Conservation (phyloP, 2,329 filamentous ascomycete genomes). For the Colletotrichum sp. region DNA sequence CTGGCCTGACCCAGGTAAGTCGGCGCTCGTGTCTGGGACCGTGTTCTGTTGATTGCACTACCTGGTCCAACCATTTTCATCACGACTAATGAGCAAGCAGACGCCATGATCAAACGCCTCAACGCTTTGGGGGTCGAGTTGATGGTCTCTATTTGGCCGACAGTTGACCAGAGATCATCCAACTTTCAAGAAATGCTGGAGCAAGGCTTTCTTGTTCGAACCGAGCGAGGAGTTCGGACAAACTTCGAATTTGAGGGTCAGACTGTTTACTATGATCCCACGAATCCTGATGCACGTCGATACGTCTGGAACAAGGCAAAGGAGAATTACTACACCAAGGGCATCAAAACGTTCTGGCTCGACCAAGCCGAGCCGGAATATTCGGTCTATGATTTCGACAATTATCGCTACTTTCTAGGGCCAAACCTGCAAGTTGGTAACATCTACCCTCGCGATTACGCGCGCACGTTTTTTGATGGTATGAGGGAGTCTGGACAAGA, state of each 20-base stretch:
- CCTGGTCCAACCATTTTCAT: not conserved
- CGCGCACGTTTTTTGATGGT: constrained; percentile 65
- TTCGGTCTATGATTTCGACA: constrained; percentile 68
- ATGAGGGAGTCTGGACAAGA: constrained; percentile 56
- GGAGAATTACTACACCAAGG: constrained; percentile 65
- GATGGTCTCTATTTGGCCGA: constrained; percentile 75
- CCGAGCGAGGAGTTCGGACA: constrained; percentile 62
- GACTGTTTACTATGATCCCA: constrained; percentile 67
- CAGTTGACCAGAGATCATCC: constrained; percentile 36
- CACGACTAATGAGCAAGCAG: not conserved
- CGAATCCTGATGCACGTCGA: constrained; percentile 61
- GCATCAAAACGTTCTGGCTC: constrained; percentile 70
- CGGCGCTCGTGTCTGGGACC: constrained; percentile 55
- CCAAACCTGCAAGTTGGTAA: constrained; percentile 55
- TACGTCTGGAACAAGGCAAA: constrained; percentile 66
- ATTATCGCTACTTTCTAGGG: constrained; percentile 61
- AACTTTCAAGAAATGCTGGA: constrained; percentile 33
- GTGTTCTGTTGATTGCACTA: not conserved
- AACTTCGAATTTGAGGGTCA: constrained; percentile 65
- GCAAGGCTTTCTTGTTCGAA: constrained; percentile 62
- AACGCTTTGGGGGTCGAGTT: constrained; percentile 63
- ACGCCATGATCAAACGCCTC: constrained; percentile 47
- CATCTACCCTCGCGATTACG: constrained; percentile 63
- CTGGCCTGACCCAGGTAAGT: constrained; percentile 62
- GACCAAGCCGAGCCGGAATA: constrained; percentile 75